phyloP scores from a whole-genome alignment of 2,329 filamentous ascomycete genomes.

The Cladosporium sp. region DNA sequence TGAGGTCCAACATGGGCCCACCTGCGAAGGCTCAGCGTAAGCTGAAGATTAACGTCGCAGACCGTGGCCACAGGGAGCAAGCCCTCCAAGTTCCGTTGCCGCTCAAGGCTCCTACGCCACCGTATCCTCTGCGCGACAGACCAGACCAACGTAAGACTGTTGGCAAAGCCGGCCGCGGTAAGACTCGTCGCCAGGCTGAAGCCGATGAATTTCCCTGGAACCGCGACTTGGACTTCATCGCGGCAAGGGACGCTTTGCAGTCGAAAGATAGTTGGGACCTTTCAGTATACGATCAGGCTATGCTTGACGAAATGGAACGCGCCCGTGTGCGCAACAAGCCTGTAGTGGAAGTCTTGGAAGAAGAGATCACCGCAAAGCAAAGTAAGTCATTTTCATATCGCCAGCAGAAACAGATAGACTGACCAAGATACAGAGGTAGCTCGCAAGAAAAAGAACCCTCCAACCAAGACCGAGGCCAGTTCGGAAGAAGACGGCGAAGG shows the following conservation, averaged over 20 bases:
- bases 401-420: background rate
- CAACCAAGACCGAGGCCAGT: constrained; percentile 18
- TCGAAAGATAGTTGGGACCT: constrained; percentile 33
- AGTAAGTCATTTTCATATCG: constrained; percentile 25
- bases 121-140: constrained; percentile 20
- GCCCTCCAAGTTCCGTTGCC: background rate
- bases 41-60: constrained; percentile 8
- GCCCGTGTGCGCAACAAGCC: constrained; percentile 30
- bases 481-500: constrained; percentile 21
- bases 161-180: constrained; percentile 24
- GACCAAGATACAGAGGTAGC: constrained; percentile 23
- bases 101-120: constrained; percentile 14
- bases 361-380: constrained; percentile 31
- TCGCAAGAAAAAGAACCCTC: constrained; percentile 26
- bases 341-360: constrained; percentile 30
- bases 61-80: background rate
- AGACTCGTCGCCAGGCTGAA: constrained; percentile 29
- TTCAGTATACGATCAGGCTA: constrained; percentile 30
- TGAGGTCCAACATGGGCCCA: background rate
- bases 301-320: constrained; percentile 29
- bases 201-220: constrained; percentile 36
- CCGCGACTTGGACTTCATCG: constrained; percentile 31
- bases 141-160: constrained; percentile 22
- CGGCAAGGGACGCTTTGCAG: constrained; percentile 26
- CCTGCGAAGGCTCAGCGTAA: background rate